phyloP scores from a whole-genome alignment of 1,284 basidiomycete genomes.

The Thelephora terrestris region DNA sequence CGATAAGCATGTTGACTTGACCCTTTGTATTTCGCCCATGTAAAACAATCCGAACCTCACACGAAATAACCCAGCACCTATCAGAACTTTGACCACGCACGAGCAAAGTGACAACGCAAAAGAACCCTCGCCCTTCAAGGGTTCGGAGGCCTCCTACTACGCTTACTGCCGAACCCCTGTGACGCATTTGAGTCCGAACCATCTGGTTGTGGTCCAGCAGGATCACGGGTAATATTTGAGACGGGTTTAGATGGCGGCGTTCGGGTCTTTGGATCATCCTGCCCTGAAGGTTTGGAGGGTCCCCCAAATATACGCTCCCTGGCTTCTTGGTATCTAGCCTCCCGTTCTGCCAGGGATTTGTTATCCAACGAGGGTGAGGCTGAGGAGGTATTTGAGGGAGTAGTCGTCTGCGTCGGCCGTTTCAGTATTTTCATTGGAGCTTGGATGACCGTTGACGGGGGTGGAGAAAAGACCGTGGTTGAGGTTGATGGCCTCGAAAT shows the following conservation, averaged over 20 bases:
- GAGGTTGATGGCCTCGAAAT: constrained; percentile 24
- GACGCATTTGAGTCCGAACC: too few species aligned
- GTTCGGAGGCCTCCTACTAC: too few species aligned
- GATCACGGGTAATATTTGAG: too few species aligned
- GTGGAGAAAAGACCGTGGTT: constrained; percentile 15
- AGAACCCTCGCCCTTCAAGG: constrained; percentile 5
- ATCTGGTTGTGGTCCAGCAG: too few species aligned
- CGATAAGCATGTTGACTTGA: too few species aligned
- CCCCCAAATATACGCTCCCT: constrained; percentile 27
- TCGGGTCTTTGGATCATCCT: background rate
- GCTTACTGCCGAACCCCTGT: too few species aligned
- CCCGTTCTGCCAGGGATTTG: constrained; percentile 21
- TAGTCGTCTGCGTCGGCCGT: constrained; percentile 16
- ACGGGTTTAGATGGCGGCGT: background rate
- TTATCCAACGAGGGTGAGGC: background rate
- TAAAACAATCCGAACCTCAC: too few species aligned
- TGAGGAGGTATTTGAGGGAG: constrained; percentile 9
- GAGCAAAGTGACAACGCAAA: constrained; percentile 13
- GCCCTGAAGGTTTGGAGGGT: background rate
- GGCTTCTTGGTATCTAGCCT: constrained; percentile 29
- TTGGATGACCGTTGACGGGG: constrained; percentile 26
- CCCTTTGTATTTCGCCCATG: too few species aligned
- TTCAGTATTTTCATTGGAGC: constrained; percentile 29
- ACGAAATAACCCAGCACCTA: too few species aligned
- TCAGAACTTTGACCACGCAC: background rate